phyloP scores from a whole-genome alignment of 1,139 yeast genomes.

The Diutina siamensis region DNA sequence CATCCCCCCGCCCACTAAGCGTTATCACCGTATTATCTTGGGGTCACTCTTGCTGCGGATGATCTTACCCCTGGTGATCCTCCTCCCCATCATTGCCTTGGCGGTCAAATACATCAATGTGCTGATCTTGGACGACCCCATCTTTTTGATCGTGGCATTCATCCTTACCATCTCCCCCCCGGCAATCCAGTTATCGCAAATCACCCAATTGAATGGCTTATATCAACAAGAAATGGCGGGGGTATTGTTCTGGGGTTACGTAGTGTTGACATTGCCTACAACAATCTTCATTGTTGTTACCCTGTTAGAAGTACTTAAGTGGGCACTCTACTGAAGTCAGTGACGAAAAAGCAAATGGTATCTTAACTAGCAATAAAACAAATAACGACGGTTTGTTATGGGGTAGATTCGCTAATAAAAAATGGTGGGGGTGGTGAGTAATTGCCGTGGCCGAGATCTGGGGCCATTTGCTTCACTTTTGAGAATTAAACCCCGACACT shows the following conservation, averaged over 20 bases:
- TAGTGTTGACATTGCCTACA: slow-evolving; percentile 64
- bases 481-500: too few species aligned
- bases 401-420: too few species aligned
- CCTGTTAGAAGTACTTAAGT: slow-evolving; percentile 53
- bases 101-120: slow-evolving; percentile 54
- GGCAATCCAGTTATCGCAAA: slow-evolving; percentile 74
- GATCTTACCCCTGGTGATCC: slow-evolving; percentile 59
- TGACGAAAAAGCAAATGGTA: too few species aligned
- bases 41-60: slow-evolving; percentile 66
- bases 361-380: too few species aligned
- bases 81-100: slow-evolving; percentile 58
- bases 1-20: slow-evolving; percentile 50
- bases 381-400: too few species aligned
- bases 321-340: slow-evolving; percentile 22
- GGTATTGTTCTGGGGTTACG: slow-evolving; percentile 82
- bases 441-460: too few species aligned
- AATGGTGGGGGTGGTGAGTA: too few species aligned
- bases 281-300: slow-evolving; percentile 62
- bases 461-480: too few species aligned
- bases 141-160: slow-evolving; percentile 66
- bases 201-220: slow-evolving; percentile 64
- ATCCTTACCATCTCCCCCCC: slow-evolving; percentile 73
- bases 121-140: slow-evolving; percentile 75
- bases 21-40: slow-evolving; percentile 45
- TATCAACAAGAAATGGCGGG: slow-evolving; percentile 80